These are phyloP conservation scores for Filobasidium uniguttulatum DNA, from an alignment of 1,284 basidiomycete genomes.

Conservation along the genomic window DNA sequence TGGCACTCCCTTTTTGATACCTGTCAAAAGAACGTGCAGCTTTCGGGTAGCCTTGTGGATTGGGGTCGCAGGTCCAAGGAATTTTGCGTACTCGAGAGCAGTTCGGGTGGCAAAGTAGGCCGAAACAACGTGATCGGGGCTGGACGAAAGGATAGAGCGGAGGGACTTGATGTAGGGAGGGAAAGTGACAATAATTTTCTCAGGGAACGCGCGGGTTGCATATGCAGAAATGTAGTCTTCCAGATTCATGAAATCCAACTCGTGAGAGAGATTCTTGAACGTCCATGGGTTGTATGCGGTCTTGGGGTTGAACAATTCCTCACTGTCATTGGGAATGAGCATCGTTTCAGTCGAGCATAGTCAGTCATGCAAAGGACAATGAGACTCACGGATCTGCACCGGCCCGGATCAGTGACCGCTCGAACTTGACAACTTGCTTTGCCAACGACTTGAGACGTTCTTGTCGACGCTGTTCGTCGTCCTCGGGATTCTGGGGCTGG, in stretches of 20 bases:
- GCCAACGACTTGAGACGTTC: slow-evolving; percentile 42
- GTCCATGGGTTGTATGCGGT: slow-evolving; percentile 76
- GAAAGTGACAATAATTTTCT: slow-evolving; percentile 63
- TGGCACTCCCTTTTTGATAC: slow-evolving; percentile 73
- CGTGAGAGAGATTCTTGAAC: slow-evolving; percentile 53
- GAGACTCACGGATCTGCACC: slow-evolving; percentile 58
- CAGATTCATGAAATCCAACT: slow-evolving; percentile 68
- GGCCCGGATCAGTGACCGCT: slow-evolving; percentile 63
- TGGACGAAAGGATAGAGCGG: slow-evolving; percentile 54
- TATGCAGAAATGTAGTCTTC: slow-evolving; percentile 70
- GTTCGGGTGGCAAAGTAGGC: slow-evolving; percentile 69
- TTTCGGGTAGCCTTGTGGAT: slow-evolving; percentile 59
- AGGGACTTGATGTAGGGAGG: slow-evolving; percentile 64
- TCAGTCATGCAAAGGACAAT: not conserved
- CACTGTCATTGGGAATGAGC: slow-evolving; percentile 50
- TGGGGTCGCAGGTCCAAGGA: slow-evolving; percentile 57
- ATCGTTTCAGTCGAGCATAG: slow-evolving; percentile 2
- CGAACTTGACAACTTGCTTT: slow-evolving; percentile 61
- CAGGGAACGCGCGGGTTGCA: slow-evolving; percentile 62
- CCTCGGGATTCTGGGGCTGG: not conserved
- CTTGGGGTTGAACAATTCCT: slow-evolving; percentile 53
- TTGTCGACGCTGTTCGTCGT: not conserved
- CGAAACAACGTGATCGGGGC: slow-evolving; percentile 52
- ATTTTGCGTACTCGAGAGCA: slow-evolving; percentile 51
- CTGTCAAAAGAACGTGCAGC: slow-evolving; percentile 58